These are phyloP conservation scores for Coemansia sp. DNA, from an alignment of 192 early-diverging fungal genomes.

Conservation along the genomic window DNA sequence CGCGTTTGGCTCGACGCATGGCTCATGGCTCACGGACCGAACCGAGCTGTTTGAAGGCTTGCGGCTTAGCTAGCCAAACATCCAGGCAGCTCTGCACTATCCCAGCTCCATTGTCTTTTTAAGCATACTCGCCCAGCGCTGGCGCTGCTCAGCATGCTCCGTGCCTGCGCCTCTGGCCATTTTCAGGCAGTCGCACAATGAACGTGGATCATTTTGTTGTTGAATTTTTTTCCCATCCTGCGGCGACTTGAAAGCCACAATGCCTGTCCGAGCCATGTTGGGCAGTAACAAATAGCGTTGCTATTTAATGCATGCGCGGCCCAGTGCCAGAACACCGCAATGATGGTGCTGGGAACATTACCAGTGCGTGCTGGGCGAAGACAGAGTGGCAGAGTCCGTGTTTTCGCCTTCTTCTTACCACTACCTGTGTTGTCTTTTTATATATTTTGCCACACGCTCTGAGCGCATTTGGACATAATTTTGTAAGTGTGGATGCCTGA, in stretches of 20 bases:
- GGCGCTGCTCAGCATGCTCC: not conserved
- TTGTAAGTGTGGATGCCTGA: not conserved
- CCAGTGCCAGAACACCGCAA: not conserved
- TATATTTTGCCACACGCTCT: not conserved
- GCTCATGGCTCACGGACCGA: conserved; percentile 2
- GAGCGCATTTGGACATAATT: not conserved
- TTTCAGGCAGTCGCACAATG: not conserved
- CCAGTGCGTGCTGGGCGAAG: not conserved
- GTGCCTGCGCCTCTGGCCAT: not conserved
- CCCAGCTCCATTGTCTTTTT: not conserved
- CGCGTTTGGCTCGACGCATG: not conserved
- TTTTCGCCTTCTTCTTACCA: conserved; percentile 2
- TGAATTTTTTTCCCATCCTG: not conserved
- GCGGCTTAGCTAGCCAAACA: not conserved
- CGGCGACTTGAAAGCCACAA: not conserved
- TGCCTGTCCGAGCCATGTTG: not conserved
- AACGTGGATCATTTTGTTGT: not conserved
- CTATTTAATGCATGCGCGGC: not conserved
- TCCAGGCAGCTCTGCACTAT: not conserved
- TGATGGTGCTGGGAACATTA: conserved; percentile 5
- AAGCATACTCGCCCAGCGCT: not conserved
- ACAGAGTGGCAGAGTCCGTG: not conserved
- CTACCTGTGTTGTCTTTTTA: conserved; percentile 2
- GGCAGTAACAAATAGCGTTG: not conserved
- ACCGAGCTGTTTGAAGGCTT: not conserved